phyloP scores from a whole-genome alignment of 2,329 filamentous ascomycete genomes.

The Cordyceps cateniannulata region DNA sequence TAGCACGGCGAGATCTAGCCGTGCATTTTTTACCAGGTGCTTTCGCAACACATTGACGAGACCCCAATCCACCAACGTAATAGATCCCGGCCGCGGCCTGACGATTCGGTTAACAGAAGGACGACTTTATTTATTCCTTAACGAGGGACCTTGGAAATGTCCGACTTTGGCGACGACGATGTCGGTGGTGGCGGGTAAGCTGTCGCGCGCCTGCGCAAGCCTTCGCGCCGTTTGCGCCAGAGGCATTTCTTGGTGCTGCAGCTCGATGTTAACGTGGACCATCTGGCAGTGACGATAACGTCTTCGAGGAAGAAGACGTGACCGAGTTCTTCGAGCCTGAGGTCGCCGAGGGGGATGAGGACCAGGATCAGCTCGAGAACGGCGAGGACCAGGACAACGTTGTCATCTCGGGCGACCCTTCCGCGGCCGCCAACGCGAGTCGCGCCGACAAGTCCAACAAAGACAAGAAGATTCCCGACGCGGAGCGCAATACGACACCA shows the following conservation, averaged over 20 bases:
- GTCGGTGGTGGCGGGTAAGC: conserved; percentile 52
- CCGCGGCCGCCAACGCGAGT: conserved; percentile 51
- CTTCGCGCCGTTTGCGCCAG: conserved; percentile 8
- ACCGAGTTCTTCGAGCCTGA: conserved; percentile 51
- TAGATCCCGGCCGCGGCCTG: not conserved
- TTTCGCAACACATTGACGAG: not conserved
- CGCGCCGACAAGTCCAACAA: conserved; percentile 51
- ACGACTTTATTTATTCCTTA: not conserved
- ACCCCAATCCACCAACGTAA: not conserved
- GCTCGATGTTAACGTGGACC: not conserved
- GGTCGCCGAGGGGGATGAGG: conserved; percentile 47
- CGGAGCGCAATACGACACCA: conserved; percentile 84
- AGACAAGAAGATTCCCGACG: conserved; percentile 85
- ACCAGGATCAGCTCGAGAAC: conserved; percentile 40
- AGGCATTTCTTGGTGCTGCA: not conserved
- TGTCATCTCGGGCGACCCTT: conserved; percentile 55
- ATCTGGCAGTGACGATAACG: conserved; percentile 55
- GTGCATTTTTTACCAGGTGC: conserved; percentile 25
- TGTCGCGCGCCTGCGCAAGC: not conserved
- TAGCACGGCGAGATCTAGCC: conserved; percentile 17
- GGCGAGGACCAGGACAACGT: conserved; percentile 54
- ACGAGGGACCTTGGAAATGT: conserved; percentile 46
- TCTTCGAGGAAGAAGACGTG: conserved; percentile 64
- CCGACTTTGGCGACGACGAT: conserved; percentile 66
- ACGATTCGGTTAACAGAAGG: conserved; percentile 14